phyloP scores from a whole-genome alignment of 1,284 basidiomycete genomes.

The Tausonia pullulans region DNA sequence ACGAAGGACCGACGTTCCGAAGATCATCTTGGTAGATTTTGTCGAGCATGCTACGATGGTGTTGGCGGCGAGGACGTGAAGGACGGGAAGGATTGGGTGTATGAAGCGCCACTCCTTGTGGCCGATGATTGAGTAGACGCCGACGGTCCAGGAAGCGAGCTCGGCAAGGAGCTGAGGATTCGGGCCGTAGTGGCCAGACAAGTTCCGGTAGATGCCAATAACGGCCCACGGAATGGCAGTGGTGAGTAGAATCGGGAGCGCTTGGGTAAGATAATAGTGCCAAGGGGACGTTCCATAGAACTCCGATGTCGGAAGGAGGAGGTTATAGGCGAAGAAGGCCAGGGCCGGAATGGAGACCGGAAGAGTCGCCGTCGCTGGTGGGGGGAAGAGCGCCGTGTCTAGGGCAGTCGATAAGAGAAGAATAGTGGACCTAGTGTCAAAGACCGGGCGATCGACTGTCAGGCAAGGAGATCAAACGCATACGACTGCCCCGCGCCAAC shows the following conservation, averaged over 20 bases:
- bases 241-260: constrained; percentile 65
- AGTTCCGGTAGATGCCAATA: constrained; percentile 38
- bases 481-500: not conserved
- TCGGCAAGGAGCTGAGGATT: constrained; percentile 24
- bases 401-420: constrained; percentile 25
- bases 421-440: constrained; percentile 7
- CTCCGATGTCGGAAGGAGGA: constrained; percentile 73
- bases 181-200: no score
- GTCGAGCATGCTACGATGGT: constrained; percentile 23
- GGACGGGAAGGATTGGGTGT: constrained; percentile 77
- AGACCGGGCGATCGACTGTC: no score
- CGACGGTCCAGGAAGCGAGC: constrained; percentile 54
- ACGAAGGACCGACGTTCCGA: constrained; percentile 14
- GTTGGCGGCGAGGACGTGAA: constrained; percentile 62
- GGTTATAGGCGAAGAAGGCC: constrained; percentile 70
- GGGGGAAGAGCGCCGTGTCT: constrained; percentile 26
- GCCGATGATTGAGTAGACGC: constrained; percentile 61
- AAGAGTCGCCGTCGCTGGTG: constrained; percentile 20
- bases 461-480: no score
- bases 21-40: no score
- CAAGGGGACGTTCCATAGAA: constrained; percentile 84
- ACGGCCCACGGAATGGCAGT: constrained; percentile 60
- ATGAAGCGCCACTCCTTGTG: constrained; percentile 98
- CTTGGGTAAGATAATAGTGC: constrained; percentile 85
- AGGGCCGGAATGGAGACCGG: constrained; percentile 30